Conservation (phyloP, 2,329 filamentous ascomycete genomes). For the Fonsecaea nubica region DNA sequence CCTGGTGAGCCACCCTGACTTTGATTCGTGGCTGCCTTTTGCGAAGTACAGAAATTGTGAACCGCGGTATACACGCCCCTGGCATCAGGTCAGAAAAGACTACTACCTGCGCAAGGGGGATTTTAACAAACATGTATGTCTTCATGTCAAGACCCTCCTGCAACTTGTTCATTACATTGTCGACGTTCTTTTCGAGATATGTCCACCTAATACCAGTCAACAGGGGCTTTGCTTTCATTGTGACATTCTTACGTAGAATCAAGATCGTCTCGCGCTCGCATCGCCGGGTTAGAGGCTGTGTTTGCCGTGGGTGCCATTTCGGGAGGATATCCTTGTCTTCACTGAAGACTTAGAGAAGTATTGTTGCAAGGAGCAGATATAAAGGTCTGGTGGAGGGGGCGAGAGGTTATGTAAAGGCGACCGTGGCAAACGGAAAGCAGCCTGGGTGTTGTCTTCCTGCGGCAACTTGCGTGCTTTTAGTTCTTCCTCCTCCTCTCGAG, state of each 20-base stretch:
- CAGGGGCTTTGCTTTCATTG: neutral
- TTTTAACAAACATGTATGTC: conserved; percentile 63
- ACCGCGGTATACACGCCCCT: conserved; percentile 68
- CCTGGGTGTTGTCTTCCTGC: neutral
- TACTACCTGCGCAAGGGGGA: conserved; percentile 10
- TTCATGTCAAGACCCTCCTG: conserved; percentile 93
- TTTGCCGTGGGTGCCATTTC: conserved; percentile 13
- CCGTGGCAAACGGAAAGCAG: neutral
- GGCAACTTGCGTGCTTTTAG: neutral
- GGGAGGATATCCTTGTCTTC: neutral
- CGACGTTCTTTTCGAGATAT: conserved; percentile 86
- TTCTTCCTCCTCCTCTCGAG: neutral
- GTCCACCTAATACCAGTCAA: conserved; percentile 69
- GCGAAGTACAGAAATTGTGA: conserved; percentile 98
- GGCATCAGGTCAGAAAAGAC: conserved; percentile 47
- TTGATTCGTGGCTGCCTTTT: conserved; percentile 75
- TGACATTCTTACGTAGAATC: conserved; percentile 62
- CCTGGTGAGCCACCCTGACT: conserved; percentile 2
- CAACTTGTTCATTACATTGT: conserved; percentile 90
- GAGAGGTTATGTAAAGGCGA: neutral
- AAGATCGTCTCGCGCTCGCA: conserved; percentile 57
- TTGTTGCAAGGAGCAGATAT: neutral
- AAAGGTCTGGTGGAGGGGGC: neutral
- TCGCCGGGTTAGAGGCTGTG: conserved; percentile 34
- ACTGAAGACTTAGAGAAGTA: neutral